Base-by-base conservation (phyloP, 2,329 filamentous ascomycete genomes). In the Ceratocystis lukuohia region DNA sequence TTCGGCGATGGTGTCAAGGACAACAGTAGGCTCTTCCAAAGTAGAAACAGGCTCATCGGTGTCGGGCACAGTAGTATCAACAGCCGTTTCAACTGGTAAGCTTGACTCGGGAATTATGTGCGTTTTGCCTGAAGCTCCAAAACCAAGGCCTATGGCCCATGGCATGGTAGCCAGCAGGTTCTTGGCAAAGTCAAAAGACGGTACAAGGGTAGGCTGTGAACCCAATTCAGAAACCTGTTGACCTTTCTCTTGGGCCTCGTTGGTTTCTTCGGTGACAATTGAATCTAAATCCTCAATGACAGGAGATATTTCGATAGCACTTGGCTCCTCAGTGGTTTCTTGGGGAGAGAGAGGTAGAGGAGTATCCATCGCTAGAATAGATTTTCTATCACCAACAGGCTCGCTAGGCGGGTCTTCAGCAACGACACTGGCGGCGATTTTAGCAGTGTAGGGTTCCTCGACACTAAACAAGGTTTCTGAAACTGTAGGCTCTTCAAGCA, bases 81-180 rank as follows among this genome's bases (percentile, higher is more conserved):
- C 37, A 12, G 37, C 37, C 37, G 37, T 15, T 15, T 41, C 37
- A 41, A 4, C 2, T 20, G 17, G 46, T 48, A 22, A 48, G 46
- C 46, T 48, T 48, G 46, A 48, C 37, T 41, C 37, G 37, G 37
- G 12, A 15, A 4, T 12, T 15, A 10, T 53, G n/a, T 53, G 10
- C 3, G 5, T 8, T n/a, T 53, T n/a, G 3, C 20, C 30, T 33
- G 7, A 25, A 8, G 46, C n/a, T 33, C 50, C 64, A 15, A 50
- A n/a, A 25, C 50, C 64, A 22, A 50, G 17, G 15, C 33, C 20
- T 6, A n/a, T 0, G 5, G 65, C 44, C 65, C 65, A 67, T 2
- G 53, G 61, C 65, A 67, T 64, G 5, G 65, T 64, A 30, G 61
- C 50, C 17, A 67, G 46, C 6, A 67, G 50, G 5, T 44, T 44